phyloP scores from a whole-genome alignment of 164 flowering plant genomes.

The Annona squamosa region DNA sequence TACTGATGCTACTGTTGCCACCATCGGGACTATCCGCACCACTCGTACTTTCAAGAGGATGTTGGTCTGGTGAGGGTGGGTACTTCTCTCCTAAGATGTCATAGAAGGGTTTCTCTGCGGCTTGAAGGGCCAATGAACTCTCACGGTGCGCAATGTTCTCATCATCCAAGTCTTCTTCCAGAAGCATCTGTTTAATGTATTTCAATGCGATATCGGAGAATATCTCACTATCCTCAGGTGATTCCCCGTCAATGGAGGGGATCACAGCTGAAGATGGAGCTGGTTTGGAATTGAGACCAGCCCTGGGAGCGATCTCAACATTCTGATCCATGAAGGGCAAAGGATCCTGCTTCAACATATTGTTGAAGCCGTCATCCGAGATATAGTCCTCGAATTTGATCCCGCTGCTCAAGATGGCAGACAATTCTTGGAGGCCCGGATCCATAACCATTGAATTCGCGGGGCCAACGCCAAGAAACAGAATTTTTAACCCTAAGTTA shows the following conservation, averaged over 20 bases:
- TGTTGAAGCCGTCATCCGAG: slow-evolving; percentile 11
- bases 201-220: slow-evolving; percentile 63
- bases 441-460: slow-evolving; percentile 37
- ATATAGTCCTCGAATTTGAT: slow-evolving; percentile 16
- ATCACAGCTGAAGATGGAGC: slow-evolving; percentile 14
- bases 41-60: slow-evolving; percentile 16
- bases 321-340: slow-evolving; percentile 14
- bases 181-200: slow-evolving; percentile 72
- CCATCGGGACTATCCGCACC: slow-evolving; percentile 20
- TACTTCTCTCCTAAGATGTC: slow-evolving; percentile 67
- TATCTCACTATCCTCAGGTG: slow-evolving; percentile 25
- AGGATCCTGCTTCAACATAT: slow-evolving; percentile 1
- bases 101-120: slow-evolving; percentile 75
- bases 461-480: not conserved
- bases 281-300: not conserved
- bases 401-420: slow-evolving; percentile 13
- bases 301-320: slow-evolving; percentile 13
- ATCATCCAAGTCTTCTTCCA: slow-evolving; percentile 93
- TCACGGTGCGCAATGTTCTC: slow-evolving; percentile 68
- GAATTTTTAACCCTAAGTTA: not conserved
- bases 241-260: slow-evolving; percentile 32
- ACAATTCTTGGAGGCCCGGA: slow-evolving; percentile 20
- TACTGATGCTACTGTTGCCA: not conserved
- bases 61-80: slow-evolving; percentile 57
- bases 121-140: slow-evolving; percentile 59